Evolutionary conservation across 2,329 filamentous ascomycete genomes (phyloP).

Genomic region (Sarocladium oryzae): DNA sequence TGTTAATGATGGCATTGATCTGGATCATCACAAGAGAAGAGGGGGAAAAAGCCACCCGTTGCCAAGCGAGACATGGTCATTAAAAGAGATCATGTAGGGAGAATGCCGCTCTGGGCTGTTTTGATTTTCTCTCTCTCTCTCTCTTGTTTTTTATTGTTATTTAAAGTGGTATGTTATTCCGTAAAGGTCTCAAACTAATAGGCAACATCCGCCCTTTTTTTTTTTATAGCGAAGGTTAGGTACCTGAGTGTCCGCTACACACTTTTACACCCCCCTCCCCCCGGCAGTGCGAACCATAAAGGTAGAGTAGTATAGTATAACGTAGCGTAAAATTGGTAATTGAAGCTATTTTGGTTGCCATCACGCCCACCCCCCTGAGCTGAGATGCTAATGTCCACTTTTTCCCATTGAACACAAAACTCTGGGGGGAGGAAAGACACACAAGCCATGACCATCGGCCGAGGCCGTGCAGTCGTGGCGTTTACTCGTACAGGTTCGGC

Average conservation of each 20-base stretch:
- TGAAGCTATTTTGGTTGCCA: conserved; percentile 7
- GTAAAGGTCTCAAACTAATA: not conserved
- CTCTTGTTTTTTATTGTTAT: no score
- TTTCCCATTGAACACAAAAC: not conserved
- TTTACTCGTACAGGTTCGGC: no score
- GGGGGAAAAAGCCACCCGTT: no score
- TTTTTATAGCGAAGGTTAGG: no score
- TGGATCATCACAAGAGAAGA: conserved; percentile 7
- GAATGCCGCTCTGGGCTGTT: not conserved
- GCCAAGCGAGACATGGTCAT: not conserved
- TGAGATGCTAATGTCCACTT: not conserved
- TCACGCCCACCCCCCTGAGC: not conserved
- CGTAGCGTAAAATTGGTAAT: no score
- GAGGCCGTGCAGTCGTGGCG: not conserved
- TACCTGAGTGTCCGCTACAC: no score
- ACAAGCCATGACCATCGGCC: not conserved
- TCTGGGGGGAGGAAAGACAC: not conserved
- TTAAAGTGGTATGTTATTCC: not conserved
- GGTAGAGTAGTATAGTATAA: no score
- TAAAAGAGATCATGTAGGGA: not conserved
- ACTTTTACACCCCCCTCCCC: no score
- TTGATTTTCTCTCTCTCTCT: not conserved
- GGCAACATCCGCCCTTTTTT: no score
- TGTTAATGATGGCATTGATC: not conserved
- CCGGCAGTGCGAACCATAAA: not conserved